Base-by-base conservation (phyloP, 257 asterid genomes). In the Eucommia ulmoides region DNA sequence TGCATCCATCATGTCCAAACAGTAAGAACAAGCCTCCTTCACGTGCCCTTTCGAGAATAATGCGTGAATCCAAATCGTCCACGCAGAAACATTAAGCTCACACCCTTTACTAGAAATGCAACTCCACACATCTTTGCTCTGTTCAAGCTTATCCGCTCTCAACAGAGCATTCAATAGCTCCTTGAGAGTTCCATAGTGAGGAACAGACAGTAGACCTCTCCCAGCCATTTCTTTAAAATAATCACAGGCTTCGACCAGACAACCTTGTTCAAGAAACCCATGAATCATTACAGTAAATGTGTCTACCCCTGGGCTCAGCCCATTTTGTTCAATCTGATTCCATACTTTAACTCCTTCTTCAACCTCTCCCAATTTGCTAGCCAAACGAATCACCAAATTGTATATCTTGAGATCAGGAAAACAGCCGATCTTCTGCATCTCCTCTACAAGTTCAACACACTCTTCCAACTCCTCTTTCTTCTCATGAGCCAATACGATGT, bases 51-150 rank as follows among this genome's bases (percentile, higher is more conserved):
- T 80, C 21, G 94, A 80, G 67, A 84, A 82, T 35, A 84, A 76
- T 9, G 92, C 70, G 47, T 88, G 96, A 58, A 84, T 88, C 96
- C 97, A 84, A 17, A 88, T 88, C 19, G 97, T 88, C 97, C 97
- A 88, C 4, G 85, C 93, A 45, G 25, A 74, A 51, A 67, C 94
- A 47, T 88, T 88, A 46, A 84, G 79, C 55, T 84, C 96, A 53
- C 96, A 80, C 45, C 96, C 96, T 68, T 76, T 84, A 18, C 55
- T 65, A 49, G 67, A 55, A 42, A 88, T 70, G 64, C 88, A 77
- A 65, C 82, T 69, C 97, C 97, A 84, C 0, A 73, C 60, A 60
- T 80, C 94, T 62, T 88, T 88, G 44, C 88, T 73, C 50, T 72
- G 33, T 41, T 80, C 83, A 52, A 84, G 75, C 63, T 82, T 84